Percentiles rank a stretch among this genome's conserved stretches.
Conservation (phyloP, 73 alveolate genomes). For the Paramecium pentaurelia region DNA sequence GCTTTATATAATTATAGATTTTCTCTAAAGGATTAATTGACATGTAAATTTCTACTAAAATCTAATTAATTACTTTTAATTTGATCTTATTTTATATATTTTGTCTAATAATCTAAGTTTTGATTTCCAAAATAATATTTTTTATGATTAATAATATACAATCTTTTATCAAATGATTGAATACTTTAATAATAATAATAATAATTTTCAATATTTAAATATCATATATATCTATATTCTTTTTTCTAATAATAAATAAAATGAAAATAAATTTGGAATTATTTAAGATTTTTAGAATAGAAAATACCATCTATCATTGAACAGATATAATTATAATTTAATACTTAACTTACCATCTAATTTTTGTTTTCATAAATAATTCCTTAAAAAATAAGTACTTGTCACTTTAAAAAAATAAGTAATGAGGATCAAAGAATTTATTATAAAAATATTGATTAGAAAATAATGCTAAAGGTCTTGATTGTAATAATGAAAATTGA, state of each 20-base stretch:
- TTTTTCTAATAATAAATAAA: neutral
- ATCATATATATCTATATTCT: neutral
- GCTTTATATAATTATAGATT: too few species aligned
- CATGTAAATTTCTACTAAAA: too few species aligned
- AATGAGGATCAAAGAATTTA: neutral
- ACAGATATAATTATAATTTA: neutral
- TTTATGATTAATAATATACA: too few species aligned
- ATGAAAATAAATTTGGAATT: neutral
- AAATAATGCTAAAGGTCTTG: neutral
- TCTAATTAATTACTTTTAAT: too few species aligned
- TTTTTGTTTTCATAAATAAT: neutral
- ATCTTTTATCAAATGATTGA: too few species aligned
- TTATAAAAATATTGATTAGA: neutral
- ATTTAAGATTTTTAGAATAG: neutral
- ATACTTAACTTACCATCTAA: neutral
- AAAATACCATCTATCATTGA: neutral
- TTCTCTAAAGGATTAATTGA: too few species aligned
- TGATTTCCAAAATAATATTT: too few species aligned
- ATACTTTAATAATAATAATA: neutral
- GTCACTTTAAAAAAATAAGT: neutral
- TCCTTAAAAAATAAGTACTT: neutral
- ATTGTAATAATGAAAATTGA: neutral
- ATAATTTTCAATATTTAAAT: neutral
- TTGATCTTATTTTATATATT: too few species aligned
- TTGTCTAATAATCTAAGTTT: too few species aligned